Conservation (phyloP, 2,329 filamentous ascomycete genomes). For the Didymella glomerata region DNA sequence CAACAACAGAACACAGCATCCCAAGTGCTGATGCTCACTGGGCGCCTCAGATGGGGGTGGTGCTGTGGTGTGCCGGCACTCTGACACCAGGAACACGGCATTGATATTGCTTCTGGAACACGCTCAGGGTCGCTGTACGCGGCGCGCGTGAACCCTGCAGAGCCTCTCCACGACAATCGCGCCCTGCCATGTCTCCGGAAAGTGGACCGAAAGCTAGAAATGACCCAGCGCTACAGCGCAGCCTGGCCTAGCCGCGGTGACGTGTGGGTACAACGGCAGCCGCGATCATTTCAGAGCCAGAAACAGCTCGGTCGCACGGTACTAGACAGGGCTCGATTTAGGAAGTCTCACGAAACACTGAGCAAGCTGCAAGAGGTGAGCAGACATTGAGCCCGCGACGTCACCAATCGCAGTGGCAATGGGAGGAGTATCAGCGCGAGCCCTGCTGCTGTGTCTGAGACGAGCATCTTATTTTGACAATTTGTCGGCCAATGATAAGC, state of each 20-base stretch:
- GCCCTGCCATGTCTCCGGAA: slow-evolving; percentile 12
- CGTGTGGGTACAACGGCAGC: slow-evolving; percentile 17
- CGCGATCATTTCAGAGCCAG: slow-evolving; percentile 9
- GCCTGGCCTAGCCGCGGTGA: slow-evolving; percentile 12
- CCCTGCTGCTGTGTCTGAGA: slow-evolving; percentile 18
- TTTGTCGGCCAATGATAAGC: slow-evolving; percentile 11
- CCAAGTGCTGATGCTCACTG: slow-evolving; percentile 17
- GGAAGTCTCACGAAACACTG: slow-evolving; percentile 4
- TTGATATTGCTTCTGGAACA: slow-evolving; percentile 17
- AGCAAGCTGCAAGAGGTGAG: slow-evolving; percentile 9
- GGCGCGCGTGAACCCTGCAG: slow-evolving; percentile 3
- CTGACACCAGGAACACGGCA: slow-evolving; percentile 15
- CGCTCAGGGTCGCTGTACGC: slow-evolving; percentile 1
- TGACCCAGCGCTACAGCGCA: background rate
- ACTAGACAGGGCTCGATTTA: slow-evolving; percentile 9
- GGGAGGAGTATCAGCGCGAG: slow-evolving; percentile 3
- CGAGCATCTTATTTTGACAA: slow-evolving; percentile 11
- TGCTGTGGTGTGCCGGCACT: slow-evolving; percentile 1
- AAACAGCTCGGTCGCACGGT: slow-evolving; percentile 18
- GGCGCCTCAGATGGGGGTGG: slow-evolving; percentile 6
- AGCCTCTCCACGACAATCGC: slow-evolving; percentile 9
- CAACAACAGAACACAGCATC: slow-evolving; percentile 5
- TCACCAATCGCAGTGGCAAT: slow-evolving; percentile 9
- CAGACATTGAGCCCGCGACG: background rate
- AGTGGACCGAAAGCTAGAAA: slow-evolving; percentile 5